Base-by-base conservation (phyloP, 2,329 filamentous ascomycete genomes). In the Penicillium sp. region DNA sequence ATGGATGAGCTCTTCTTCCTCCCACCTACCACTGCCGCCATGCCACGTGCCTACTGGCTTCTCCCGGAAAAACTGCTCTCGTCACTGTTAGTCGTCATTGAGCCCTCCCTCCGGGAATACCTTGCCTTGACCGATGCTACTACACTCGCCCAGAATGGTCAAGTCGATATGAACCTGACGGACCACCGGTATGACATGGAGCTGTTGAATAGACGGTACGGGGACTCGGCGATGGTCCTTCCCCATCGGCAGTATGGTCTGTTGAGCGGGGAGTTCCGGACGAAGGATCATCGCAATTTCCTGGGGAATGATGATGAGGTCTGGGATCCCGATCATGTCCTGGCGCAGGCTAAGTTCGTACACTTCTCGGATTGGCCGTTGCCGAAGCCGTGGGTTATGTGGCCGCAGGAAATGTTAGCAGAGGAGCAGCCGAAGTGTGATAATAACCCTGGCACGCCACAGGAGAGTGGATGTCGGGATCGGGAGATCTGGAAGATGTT, bases 301-400 rank as follows among this genome's bases (percentile, higher is more conserved):
- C 64, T 85, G 3, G 81, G 83, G 1, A 64, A 73, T 16, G 72
- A 76, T 2, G 71, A 77, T 3, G 83, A 83, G 59, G 62, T 66
- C 2, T 89, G 86, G 85, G 82, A 89, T 64, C 78, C 86, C 0
- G 74, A 85, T 24, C 72, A 69, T 39, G 78, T 79, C 1, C 76
- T 83, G 50, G 78, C 78, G 14, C 84, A 88, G 63, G 83, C 85
- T 7, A 89, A 88, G 60, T 78, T 87, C 5, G 75, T 90, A 2
- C 87, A 90, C 69, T 90, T 89, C 68, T 87, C 83, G 13, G 88
- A 90, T 66, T 88, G 84, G 84, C 88, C 87, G 1, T 63, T 89
- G 6, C 85, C 86, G 0, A 90, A 90, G 61, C 84, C 84, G 2
- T 85, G 83, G 82, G 70, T 83, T 5, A 74, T 74, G 72, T 75